Base-by-base conservation (phyloP, 2,329 filamentous ascomycete species). In the Penicillium sclerotigenum region DNA sequence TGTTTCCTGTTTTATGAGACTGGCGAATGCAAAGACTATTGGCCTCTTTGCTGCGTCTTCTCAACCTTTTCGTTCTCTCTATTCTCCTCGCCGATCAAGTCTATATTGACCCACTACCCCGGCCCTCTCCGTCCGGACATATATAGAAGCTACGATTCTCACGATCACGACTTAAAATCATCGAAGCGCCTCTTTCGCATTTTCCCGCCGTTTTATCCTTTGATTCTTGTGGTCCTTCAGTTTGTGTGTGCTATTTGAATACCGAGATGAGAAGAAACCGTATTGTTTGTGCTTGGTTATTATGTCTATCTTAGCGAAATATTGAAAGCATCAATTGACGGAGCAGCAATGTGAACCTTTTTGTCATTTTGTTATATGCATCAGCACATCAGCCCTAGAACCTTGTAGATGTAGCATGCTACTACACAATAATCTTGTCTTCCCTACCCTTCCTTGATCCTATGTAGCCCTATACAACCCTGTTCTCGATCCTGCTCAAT, bases 181-280 rank as follows among this genome's bases (percentile, higher is more conserved):
- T 52, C 45, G 49, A 59, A 57, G 55, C 29, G 54, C 56, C 47
- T 36, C 11, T 49, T 51, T 18, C 41, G 41, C 28, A 14, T 54
- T n/a, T n/a, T n/a, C n/a, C n/a, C n/a, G 43, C 18, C 28, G n/a
- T n/a, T n/a, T n/a, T 52, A 26, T 45, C 26, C 33, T 45, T 41
- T 13, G 8, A 26, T 36, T 24, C 6, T 41, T n/a, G 37, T 40
- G 75, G 47, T 65, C 69, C 4, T 78, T 78, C 18, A 18, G 20
- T 18, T 2, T 2, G 6, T 7, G 18, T 28, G 2, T 26, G 37
- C 26, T 5, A 31, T 45, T 6, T 20, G 26, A 43, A 29, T 28
- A 4, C 28, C 16, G 40, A 45, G n/a, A 28, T 16, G 42, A 26
- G n/a, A 45, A 45, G 42, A 31, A 45, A 16, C n/a, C 31, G 26